These are phyloP conservation scores for Citrus trifoliata DNA, from an alignment of 345 rosid genomes.

Conservation along the genomic window DNA sequence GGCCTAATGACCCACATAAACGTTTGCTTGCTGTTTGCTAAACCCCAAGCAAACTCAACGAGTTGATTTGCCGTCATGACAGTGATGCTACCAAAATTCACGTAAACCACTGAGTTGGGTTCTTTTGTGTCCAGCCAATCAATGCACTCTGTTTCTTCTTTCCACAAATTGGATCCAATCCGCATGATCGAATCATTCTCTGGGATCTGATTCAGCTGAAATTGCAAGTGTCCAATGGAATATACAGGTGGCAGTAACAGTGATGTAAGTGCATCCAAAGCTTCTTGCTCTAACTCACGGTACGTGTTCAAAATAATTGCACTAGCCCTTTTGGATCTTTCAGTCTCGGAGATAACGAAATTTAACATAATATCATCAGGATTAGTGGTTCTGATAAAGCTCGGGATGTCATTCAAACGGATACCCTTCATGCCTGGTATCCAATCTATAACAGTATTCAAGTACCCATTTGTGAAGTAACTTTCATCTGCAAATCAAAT, in stretches of 20 bases:
- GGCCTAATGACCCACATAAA: slow-evolving; percentile 67
- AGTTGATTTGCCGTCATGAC: slow-evolving; percentile 40
- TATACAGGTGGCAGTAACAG: slow-evolving; percentile 34
- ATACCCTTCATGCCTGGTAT: slow-evolving; percentile 41
- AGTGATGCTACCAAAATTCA: slow-evolving; percentile 65
- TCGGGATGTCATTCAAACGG: slow-evolving; percentile 40
- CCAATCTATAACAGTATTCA: slow-evolving; percentile 47
- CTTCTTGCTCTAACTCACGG: slow-evolving; percentile 38
- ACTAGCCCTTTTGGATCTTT: slow-evolving; percentile 32
- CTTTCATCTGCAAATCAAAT: slow-evolving; percentile 35
- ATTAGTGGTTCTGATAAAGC: slow-evolving; percentile 43
- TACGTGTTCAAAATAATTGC: slow-evolving; percentile 55
- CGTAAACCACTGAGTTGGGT: slow-evolving; percentile 49
- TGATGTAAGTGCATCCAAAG: slow-evolving; percentile 26
- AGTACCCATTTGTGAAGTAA: slow-evolving; percentile 42
- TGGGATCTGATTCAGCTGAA: slow-evolving; percentile 19
- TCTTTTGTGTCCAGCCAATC: slow-evolving; percentile 46
- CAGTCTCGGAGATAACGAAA: background rate
- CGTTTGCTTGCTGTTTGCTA: slow-evolving; percentile 44
- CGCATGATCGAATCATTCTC: slow-evolving; percentile 10
- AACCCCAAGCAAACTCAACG: slow-evolving; percentile 66
- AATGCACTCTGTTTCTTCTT: slow-evolving; percentile 45
- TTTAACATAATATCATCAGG: slow-evolving; percentile 28
- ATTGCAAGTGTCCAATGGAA: slow-evolving; percentile 48
- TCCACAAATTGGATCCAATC: slow-evolving; percentile 52